Evolutionary conservation across 2,329 filamentous ascomycete species (phyloP).

Genomic region (Lasiodiplodia sp.): DNA sequence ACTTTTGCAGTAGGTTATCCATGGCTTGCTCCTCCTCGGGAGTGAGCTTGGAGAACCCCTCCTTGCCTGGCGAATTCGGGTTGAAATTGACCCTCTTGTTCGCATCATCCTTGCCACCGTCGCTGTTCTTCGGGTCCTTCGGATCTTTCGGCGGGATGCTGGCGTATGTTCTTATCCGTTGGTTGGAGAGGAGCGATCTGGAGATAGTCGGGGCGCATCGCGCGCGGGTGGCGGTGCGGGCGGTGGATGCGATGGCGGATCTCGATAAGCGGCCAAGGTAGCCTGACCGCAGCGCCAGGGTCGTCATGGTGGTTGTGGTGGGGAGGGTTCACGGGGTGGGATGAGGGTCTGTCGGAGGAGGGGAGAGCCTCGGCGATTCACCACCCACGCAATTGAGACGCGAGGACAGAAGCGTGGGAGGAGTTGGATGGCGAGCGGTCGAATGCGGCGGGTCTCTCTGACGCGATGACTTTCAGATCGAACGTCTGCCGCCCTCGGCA

Average conservation of each 20-base stretch:
- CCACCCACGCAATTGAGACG: constrained; percentile 25
- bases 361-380: constrained; percentile 18
- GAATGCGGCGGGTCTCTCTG: constrained; percentile 20
- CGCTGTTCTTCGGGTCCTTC: constrained; percentile 31
- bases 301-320: constrained; percentile 64
- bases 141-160: constrained; percentile 44
- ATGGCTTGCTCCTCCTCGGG: constrained; percentile 65
- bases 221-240: constrained; percentile 41
- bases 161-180: constrained; percentile 52
- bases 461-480: constrained; percentile 29
- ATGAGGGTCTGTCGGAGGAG: constrained; percentile 28
- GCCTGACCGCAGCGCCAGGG: constrained; percentile 70
- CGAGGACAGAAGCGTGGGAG: background rate
- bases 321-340: constrained; percentile 24
- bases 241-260: constrained; percentile 58
- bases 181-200: constrained; percentile 53
- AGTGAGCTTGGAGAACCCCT: constrained; percentile 55
- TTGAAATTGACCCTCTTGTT: constrained; percentile 36
- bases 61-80: constrained; percentile 36
- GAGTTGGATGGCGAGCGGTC: constrained; percentile 19
- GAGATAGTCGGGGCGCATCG: constrained; percentile 49
- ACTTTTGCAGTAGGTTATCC: constrained; percentile 61
- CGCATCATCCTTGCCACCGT: constrained; percentile 33
- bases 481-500: background rate
- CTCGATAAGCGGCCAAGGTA: constrained; percentile 69